Evolutionary conservation across 768 basidiomycete species (phyloP).

Genomic region (Amanita muscaria): DNA sequence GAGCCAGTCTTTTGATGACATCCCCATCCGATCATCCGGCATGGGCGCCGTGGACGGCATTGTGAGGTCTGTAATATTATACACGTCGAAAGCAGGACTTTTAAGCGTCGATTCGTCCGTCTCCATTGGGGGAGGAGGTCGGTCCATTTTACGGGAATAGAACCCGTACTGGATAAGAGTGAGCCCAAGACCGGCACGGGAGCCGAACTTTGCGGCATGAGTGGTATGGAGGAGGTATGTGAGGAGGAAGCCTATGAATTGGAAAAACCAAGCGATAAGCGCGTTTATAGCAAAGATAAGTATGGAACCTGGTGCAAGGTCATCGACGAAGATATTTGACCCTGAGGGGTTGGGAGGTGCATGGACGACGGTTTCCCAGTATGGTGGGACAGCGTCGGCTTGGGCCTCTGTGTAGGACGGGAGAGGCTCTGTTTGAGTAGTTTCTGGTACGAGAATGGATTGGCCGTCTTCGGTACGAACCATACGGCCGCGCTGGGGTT

Average conservation of each 20-base stretch:
- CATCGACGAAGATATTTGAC: conserved; percentile 75
- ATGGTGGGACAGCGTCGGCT: conserved; percentile 84
- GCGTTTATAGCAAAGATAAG: conserved; percentile 68
- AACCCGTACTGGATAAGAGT: conserved; percentile 92
- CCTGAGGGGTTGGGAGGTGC: conserved; percentile 48
- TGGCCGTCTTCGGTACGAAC: conserved; percentile 46
- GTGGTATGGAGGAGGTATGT: conserved; percentile 89
- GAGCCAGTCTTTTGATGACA: conserved; percentile 75
- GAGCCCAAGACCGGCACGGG: conserved; percentile 89
- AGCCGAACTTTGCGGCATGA: conserved; percentile 90
- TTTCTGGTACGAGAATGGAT: conserved; percentile 66
- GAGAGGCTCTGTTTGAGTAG: conserved; percentile 71
- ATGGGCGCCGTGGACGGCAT: conserved; percentile 16
- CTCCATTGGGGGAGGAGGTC: too few relatives aligned
- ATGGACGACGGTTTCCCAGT: conserved; percentile 95
- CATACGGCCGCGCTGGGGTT: conserved; percentile 49
- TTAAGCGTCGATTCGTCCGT: not conserved
- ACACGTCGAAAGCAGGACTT: not conserved
- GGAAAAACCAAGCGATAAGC: conserved; percentile 92
- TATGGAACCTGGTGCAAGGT: conserved; percentile 77
- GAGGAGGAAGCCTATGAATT: conserved; percentile 88
- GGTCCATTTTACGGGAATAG: conserved; percentile 56
- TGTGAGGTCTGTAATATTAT: conserved; percentile 2
- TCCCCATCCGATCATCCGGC: conserved; percentile 22
- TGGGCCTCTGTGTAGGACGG: conserved; percentile 90